Evolutionary conservation across 257 asterid genomes (phyloP).

Genomic region (Paraleonurus japonicus): DNA sequence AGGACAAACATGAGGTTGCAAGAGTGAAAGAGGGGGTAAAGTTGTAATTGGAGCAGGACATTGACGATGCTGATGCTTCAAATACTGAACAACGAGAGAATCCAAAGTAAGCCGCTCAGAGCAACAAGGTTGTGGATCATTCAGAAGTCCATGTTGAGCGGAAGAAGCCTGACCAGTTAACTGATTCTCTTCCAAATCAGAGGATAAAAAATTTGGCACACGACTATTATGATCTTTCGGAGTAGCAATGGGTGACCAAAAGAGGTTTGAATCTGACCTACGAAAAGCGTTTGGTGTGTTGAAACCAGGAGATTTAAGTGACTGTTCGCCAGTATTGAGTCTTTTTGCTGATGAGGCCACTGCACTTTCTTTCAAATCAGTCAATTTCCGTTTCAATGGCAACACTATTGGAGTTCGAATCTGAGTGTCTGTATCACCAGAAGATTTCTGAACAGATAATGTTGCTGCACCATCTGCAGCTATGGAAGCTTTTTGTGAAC

Average conservation of each 20-base stretch:
- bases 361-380: conserved; percentile 62
- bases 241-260: conserved; percentile 48
- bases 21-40: conserved; percentile 92
- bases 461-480: conserved; percentile 46
- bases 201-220: conserved; percentile 31
- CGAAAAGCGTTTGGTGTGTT: conserved; percentile 52
- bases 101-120: conserved; percentile 81
- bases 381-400: conserved; percentile 86
- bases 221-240: conserved; percentile 54
- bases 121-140: conserved; percentile 61
- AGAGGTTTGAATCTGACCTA: conserved; percentile 51
- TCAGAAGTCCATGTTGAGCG: conserved; percentile 51
- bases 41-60: conserved; percentile 99
- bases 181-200: conserved; percentile 59
- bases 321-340: conserved; percentile 62
- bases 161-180: conserved; percentile 37
- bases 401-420: conserved; percentile 72
- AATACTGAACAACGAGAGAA: conserved; percentile 86
- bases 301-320: conserved; percentile 54
- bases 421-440: conserved; percentile 52
- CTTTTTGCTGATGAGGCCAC: conserved; percentile 55
- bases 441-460: conserved; percentile 40
- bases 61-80: conserved; percentile 98
- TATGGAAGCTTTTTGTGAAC: conserved; percentile 37
- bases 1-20: conserved; percentile 97